Conservation (phyloP, 2,329 filamentous ascomycete genomes). For the Epichloe brachyelytri region DNA sequence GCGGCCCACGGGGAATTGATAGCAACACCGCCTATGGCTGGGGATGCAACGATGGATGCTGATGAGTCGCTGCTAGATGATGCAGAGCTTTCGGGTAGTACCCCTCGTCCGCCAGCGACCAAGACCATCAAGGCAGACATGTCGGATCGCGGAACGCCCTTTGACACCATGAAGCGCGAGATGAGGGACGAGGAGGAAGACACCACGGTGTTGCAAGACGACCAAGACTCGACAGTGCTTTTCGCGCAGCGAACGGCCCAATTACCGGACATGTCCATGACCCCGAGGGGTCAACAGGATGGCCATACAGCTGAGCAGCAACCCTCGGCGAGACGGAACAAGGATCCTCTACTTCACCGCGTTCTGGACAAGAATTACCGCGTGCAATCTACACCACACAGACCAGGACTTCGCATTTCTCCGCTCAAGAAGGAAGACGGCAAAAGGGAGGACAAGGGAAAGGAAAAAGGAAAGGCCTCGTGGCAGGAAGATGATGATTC, state of each 20-base stretch:
- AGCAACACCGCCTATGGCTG: slow-evolving; percentile 16
- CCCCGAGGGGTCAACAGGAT: slow-evolving; percentile 32
- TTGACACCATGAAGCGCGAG: slow-evolving; percentile 59
- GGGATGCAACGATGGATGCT: slow-evolving; percentile 23
- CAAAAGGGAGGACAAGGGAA: slow-evolving; percentile 9
- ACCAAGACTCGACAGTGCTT: slow-evolving; percentile 34
- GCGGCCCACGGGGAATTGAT: slow-evolving; percentile 27
- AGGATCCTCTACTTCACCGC: slow-evolving; percentile 75
- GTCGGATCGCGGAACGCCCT: slow-evolving; percentile 61
- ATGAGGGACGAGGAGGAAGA: slow-evolving; percentile 36
- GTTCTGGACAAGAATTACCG: slow-evolving; percentile 95
- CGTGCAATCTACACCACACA: slow-evolving; percentile 80
- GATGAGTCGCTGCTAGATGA: slow-evolving; percentile 61
- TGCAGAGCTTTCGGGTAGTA: slow-evolving; percentile 50
- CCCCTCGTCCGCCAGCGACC: slow-evolving; percentile 44
- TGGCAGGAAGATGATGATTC: slow-evolving; percentile 41
- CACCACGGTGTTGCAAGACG: slow-evolving; percentile 22
- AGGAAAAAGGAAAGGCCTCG: slow-evolving; percentile 20
- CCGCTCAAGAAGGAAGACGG: slow-evolving; percentile 25
- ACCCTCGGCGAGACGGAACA: slow-evolving; percentile 23
- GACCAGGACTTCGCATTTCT: slow-evolving; percentile 31
- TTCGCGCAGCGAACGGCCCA: slow-evolving; percentile 40
- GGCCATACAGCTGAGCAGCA: slow-evolving; percentile 18
- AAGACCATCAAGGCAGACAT: slow-evolving; percentile 39
- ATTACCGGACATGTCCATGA: slow-evolving; percentile 50